Conservation (phyloP, 1,139 yeast genomes). For the Scheffersomyces lignicola region DNA sequence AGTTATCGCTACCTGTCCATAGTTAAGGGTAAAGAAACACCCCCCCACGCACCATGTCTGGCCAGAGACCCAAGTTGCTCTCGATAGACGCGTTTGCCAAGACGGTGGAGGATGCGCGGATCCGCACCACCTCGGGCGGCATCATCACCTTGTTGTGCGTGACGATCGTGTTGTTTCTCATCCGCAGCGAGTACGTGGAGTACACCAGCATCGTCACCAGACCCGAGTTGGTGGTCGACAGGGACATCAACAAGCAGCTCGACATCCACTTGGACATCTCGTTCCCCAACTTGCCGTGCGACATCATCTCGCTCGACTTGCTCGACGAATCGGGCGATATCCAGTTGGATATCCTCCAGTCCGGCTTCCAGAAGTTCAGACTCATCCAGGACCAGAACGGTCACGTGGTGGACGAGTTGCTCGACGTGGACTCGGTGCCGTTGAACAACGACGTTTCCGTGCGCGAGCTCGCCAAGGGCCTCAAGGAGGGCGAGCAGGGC, state of each 20-base stretch:
- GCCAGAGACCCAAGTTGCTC: conserved; percentile 49
- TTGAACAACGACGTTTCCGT: conserved; percentile 30
- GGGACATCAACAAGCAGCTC: conserved; percentile 74
- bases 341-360: conserved; percentile 67
- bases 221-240: conserved; percentile 87
- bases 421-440: conserved; percentile 28
- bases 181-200: conserved; percentile 73
- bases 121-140: conserved; percentile 89
- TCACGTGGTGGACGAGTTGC: conserved; percentile 21
- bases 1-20: background rate
- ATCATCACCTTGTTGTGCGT: conserved; percentile 75
- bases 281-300: conserved; percentile 86
- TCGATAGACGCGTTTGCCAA: conserved; percentile 89
- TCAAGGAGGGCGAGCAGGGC: conserved; percentile 40
- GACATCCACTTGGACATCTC: conserved; percentile 79
- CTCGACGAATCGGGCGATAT: conserved; percentile 87
- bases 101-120: conserved; percentile 90
- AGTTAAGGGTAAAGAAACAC: background rate
- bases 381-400: conserved; percentile 40
- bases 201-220: conserved; percentile 65
- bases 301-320: conserved; percentile 43
- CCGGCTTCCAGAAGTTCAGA: conserved; percentile 73
- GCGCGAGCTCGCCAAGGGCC: conserved; percentile 33
- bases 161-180: conserved; percentile 58
- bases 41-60: conserved; percentile 20